Conservation (phyloP, 1,284 basidiomycete species). For the Microbotryum saponariae region DNA sequence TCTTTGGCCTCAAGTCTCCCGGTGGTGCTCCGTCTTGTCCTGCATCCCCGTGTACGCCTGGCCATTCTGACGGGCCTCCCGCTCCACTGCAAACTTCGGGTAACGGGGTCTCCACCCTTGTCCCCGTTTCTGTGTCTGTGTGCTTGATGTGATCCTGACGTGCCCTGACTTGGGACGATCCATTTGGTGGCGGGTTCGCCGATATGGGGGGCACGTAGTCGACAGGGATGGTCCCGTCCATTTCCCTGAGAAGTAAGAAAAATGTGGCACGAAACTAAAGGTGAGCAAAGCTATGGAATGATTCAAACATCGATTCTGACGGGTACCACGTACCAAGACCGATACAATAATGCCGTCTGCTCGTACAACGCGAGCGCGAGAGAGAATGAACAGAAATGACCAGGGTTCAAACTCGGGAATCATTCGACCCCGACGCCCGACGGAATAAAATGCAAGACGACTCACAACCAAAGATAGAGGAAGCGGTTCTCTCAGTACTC, state of each 20-base stretch:
- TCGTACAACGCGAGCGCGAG: not conserved
- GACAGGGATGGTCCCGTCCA: conserved; percentile 30
- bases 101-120: not conserved
- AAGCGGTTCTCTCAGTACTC: conserved; percentile 23
- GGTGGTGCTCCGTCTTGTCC: not conserved
- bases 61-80: not conserved
- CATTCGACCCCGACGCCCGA: no score
- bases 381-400: not conserved
- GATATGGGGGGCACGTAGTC: conserved; percentile 9
- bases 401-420: no score
- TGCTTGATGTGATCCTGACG: not conserved
- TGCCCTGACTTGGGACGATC: not conserved
- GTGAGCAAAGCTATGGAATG: no score
- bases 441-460: not conserved
- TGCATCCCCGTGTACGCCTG: not conserved
- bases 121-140: not conserved
- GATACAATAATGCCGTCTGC: not conserved
- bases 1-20: conserved; percentile 9
- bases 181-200: not conserved
- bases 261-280: not conserved
- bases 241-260: conserved; percentile 8
- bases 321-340: not conserved
- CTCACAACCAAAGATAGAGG: conserved; percentile 28
- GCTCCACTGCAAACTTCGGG: conserved; percentile 2
- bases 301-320: no score